Conservation (phyloP, 148 eudicot species). For the Nyssa sinensis region DNA sequence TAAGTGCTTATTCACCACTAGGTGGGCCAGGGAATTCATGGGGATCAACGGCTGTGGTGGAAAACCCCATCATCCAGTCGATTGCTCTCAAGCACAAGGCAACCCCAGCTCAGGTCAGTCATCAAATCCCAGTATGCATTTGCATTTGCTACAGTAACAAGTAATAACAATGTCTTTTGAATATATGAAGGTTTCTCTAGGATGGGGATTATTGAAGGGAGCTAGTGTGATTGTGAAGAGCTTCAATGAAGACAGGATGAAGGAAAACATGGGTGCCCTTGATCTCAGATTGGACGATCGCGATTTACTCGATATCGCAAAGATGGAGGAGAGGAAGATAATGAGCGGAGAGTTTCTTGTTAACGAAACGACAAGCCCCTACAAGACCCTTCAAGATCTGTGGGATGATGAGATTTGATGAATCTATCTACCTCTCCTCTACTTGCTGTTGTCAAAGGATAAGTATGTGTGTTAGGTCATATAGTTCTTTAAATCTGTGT, state of each 20-base stretch:
- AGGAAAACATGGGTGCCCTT: conserved; percentile 50
- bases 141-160: not conserved
- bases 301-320: conserved; percentile 44
- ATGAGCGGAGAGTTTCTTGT: conserved; percentile 52
- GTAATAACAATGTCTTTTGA: not conserved
- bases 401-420: conserved; percentile 59
- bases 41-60: conserved; percentile 59
- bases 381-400: conserved; percentile 42
- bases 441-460: too few species aligned
- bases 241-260: conserved; percentile 44
- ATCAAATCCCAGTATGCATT: not conserved
- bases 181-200: conserved; percentile 45
- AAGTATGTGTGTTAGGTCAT: too few species aligned
- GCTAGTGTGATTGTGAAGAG: conserved; percentile 61
- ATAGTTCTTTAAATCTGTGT: too few species aligned
- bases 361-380: conserved; percentile 54
- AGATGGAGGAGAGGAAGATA: conserved; percentile 45
- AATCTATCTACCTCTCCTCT: too few species aligned
- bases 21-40: conserved; percentile 66
- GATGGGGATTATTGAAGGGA: conserved; percentile 58
- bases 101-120: conserved; percentile 57
- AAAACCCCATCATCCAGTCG: conserved; percentile 44
- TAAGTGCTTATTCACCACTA: conserved; percentile 67
- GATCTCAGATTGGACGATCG: conserved; percentile 38
- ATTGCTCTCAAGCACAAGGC: conserved; percentile 59